A percentile compares a stretch with the other conserved stretches of the same genome.
phyloP scores from a whole-genome alignment of 768 basidiomycete genomes.

The Lentinula edodes region DNA sequence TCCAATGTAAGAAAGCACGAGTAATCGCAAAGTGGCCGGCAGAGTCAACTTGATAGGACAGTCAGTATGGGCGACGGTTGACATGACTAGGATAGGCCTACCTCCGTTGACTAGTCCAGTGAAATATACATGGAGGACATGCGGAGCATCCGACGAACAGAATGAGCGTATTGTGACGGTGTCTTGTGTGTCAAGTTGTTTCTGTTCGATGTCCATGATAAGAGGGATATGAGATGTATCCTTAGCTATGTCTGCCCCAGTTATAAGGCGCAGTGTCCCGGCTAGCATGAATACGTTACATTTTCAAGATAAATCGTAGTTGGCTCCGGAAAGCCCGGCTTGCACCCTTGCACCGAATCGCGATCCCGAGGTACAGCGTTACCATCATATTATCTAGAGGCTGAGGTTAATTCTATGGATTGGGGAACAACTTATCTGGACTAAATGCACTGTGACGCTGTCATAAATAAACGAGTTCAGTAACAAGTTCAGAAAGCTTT shows the following conservation, averaged over 20 bases:
- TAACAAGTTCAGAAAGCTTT: neutral
- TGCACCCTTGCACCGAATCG: neutral
- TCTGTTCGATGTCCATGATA: constrained; percentile 1
- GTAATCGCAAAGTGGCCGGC: neutral
- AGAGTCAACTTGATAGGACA: neutral
- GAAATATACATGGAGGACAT: constrained; percentile 2
- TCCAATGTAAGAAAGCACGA: constrained; percentile 4
- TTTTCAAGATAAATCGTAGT: neutral
- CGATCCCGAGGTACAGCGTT: constrained; percentile 5
- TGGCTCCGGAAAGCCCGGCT: constrained; percentile 5
- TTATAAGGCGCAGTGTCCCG: constrained; percentile 1
- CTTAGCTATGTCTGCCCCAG: neutral
- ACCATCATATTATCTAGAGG: neutral
- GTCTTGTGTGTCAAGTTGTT: neutral
- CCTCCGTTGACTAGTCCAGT: constrained; percentile 5
- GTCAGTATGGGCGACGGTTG: neutral
- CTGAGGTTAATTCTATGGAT: constrained; percentile 2
- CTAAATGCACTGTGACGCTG: neutral
- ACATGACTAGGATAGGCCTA: neutral
- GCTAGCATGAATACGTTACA: neutral
- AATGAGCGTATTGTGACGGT: neutral
- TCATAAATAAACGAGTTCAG: neutral
- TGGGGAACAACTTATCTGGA: neutral
- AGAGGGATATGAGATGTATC: neutral
- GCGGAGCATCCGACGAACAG: neutral